Evolutionary conservation across 345 rosid genomes (phyloP), one percentile per base, ranked within the genome.

Genomic region (Gossypium raimondii): DNA sequence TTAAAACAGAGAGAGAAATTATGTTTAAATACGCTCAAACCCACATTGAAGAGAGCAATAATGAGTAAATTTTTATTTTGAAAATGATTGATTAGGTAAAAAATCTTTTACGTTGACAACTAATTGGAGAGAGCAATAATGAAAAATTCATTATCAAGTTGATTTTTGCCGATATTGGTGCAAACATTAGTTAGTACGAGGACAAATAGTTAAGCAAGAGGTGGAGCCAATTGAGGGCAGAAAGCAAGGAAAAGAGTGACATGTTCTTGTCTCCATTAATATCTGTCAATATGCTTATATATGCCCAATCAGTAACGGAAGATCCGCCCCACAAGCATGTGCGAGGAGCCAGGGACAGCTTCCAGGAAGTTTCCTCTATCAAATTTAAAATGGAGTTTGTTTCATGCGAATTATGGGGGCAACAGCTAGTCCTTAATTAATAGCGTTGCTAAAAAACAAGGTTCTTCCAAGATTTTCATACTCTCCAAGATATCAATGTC

Each of bases 311-410:
- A 29, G 38, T 29, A 29, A 29, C 38, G 38, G 38, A 29, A 17
- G 25, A 12, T 25, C 2, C 5, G 24, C 27, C 73, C 47, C 48
- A 52, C 61, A 29, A 10, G 73, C 61, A 69, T 69, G 73, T 51
- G 47, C 1, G 2, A 50, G 6, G n/a, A 59, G 63, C 0, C 63
- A 9, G 41, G 34, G 13, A 24, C 43, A 52, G n/a, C 61, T 70
- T 70, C 73, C 27, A 2, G 61, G 73, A 70, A 70, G 73, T 70
- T 70, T 70, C 73, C 48, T 52, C 14, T 34, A n/a, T 52, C 25
- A 29, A 16, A 52, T 52, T 17, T 20, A 52, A 52, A 69, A 25
- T 25, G 44, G 9, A 25, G 45, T 14, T 27, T 51, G 44, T 69
- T 69, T 51, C 25, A 51, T 70, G 47, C 47, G 53, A 70, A 4